A percentile compares a stretch with the other conserved stretches of the same genome.
These are phyloP conservation scores for Colletotrichum lindemuthianum DNA, from an alignment of 2,329 filamentous ascomycete genomes.

Conservation along the genomic window DNA sequence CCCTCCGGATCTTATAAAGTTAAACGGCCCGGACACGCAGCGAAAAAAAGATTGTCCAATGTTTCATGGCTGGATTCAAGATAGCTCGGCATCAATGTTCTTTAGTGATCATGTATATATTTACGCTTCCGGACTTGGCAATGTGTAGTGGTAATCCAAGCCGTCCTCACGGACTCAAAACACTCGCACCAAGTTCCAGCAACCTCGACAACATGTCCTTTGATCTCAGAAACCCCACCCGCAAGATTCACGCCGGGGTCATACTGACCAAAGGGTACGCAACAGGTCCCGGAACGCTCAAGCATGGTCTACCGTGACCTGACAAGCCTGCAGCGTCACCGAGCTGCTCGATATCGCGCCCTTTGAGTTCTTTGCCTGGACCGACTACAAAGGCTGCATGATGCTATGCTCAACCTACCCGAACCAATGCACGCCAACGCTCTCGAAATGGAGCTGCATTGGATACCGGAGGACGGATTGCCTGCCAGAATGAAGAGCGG, in stretches of 20 bases:
- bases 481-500: constrained; percentile 40
- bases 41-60: too few species aligned
- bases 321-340: constrained; percentile 39
- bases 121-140: too few species aligned
- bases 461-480: constrained; percentile 44
- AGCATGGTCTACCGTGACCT: background rate
- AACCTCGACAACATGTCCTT: constrained; percentile 21
- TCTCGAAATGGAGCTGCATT: constrained; percentile 46
- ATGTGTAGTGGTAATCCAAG: too few species aligned
- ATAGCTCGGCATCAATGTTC: too few species aligned
- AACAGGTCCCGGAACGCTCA: background rate
- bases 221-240: constrained; percentile 40
- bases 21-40: too few species aligned
- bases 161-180: background rate
- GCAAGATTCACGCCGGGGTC: constrained; percentile 43
- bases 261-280: constrained; percentile 43
- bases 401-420: constrained; percentile 18
- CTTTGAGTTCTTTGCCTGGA: constrained; percentile 42
- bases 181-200: background rate
- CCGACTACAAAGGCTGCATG: constrained; percentile 35
- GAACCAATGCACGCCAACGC: constrained; percentile 30
- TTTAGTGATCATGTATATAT: too few species aligned
- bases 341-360: constrained; percentile 49
- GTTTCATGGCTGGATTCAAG: too few species aligned
- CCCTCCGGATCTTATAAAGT: too few species aligned